Evolutionary conservation across 208 protist genomes (phyloP).

Genomic region (Crithidia fasciculata): DNA sequence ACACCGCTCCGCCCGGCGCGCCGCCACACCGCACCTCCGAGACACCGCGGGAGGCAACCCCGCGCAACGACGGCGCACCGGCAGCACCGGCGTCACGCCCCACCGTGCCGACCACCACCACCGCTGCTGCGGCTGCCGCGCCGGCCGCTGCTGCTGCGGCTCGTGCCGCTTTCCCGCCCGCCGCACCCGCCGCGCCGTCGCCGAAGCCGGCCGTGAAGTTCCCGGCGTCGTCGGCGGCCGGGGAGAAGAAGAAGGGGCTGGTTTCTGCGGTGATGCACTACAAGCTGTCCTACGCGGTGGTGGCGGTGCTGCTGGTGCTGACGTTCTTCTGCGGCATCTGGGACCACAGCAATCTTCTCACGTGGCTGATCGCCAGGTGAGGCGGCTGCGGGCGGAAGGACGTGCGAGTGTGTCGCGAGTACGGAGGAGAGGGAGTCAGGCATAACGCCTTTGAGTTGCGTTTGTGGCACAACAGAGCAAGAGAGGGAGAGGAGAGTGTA

Average conservation of each 20-base stretch:
- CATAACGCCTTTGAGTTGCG: no score
- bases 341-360: conserved; percentile 58
- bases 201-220: background rate
- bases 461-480: no score
- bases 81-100: background rate
- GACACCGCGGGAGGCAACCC: conserved; percentile 2
- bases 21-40: conserved; percentile 36
- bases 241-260: conserved; percentile 21
- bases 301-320: conserved; percentile 47
- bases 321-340: conserved; percentile 71
- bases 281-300: conserved; percentile 50
- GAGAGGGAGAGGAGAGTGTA: no score
- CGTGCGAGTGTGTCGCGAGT: no score
- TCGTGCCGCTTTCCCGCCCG: background rate
- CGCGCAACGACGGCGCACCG: background rate
- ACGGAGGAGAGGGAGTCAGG: no score
- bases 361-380: conserved; percentile 43
- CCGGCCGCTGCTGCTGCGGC: background rate
- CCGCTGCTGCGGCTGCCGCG: background rate
- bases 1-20: conserved; percentile 33
- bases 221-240: background rate
- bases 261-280: conserved; percentile 49
- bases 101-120: background rate
- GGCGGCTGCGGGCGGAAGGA: background rate
- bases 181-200: background rate